Evolutionary conservation across 2,329 filamentous ascomycete species (phyloP).

Genomic region (Monosporascus sp.): DNA sequence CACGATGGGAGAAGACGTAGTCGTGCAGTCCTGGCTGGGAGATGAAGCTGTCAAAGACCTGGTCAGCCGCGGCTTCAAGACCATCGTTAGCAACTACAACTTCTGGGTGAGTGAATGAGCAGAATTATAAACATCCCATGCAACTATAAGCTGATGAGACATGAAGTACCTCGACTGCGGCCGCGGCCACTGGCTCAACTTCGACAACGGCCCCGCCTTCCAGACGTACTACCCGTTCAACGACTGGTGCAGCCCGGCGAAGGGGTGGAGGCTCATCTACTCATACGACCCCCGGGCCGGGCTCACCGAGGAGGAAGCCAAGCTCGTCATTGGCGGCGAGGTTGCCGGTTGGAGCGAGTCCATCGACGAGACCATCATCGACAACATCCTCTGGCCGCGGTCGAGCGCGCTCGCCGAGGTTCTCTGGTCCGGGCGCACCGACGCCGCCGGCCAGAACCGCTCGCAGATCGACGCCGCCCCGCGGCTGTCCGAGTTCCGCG

Average conservation of each 20-base stretch:
- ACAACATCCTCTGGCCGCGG: conserved; percentile 73
- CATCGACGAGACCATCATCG: conserved; percentile 68
- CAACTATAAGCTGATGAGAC: conserved; percentile 13
- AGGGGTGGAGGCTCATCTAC: conserved; percentile 80
- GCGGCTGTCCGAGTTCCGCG: conserved; percentile 68
- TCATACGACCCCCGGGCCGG: conserved; percentile 67
- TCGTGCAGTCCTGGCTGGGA: conserved; percentile 76
- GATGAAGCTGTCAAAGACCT: conserved; percentile 55
- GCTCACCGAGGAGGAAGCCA: conserved; percentile 54
- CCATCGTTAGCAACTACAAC: conserved; percentile 70
- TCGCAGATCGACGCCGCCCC: conserved; percentile 65
- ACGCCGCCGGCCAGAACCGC: conserved; percentile 61
- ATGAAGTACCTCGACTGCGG: conserved; percentile 76
- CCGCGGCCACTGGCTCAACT: conserved; percentile 72
- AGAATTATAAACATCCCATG: too few species aligned
- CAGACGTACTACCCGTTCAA: conserved; percentile 59
- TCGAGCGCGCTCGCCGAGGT: conserved; percentile 70
- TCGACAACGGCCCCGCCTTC: conserved; percentile 50
- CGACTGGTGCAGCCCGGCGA: conserved; percentile 76
- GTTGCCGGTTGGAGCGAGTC: conserved; percentile 78
- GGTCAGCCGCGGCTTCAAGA: conserved; percentile 60
- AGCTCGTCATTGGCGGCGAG: conserved; percentile 75
- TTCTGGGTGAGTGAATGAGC: conserved; percentile 55
- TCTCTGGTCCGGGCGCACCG: conserved; percentile 69
- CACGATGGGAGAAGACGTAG: conserved; percentile 61